These are phyloP conservation scores for Micractinium sp. DNA, from an alignment of 139 green algal species.

Conservation along the genomic window DNA sequence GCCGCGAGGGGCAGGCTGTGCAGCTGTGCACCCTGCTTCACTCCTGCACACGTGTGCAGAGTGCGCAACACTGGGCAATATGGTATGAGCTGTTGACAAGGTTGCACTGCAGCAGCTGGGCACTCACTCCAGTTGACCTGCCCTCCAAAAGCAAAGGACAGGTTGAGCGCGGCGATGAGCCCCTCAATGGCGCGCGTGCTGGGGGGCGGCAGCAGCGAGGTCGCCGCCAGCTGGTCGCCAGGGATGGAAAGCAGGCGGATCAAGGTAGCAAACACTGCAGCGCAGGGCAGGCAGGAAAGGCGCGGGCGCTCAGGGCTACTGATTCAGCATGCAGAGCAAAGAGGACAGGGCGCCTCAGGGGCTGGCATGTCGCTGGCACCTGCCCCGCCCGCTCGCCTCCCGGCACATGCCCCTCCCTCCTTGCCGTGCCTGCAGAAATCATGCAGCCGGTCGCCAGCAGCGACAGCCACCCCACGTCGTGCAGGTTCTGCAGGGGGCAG, in stretches of 20 bases:
- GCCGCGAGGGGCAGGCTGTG: neutral
- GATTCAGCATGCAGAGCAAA: neutral
- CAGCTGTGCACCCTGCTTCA: neutral
- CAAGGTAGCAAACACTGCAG: constrained; percentile 39
- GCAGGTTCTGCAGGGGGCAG: constrained; percentile 22
- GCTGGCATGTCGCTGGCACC: neutral
- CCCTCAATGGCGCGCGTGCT: constrained; percentile 22
- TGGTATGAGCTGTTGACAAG: neutral
- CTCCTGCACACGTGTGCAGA: too few species aligned
- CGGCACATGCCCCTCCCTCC: too few species aligned
- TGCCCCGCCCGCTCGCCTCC: neutral
- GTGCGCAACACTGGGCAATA: neutral
- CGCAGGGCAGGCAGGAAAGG: neutral
- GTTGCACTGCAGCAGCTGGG: neutral
- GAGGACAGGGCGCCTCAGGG: neutral
- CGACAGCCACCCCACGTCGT: constrained; percentile 45
- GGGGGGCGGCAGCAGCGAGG: neutral
- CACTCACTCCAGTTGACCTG: neutral
- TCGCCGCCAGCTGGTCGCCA: neutral
- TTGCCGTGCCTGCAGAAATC: neutral
- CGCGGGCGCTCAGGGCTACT: neutral
- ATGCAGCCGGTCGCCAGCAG: constrained; percentile 52
- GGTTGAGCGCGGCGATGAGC: constrained; percentile 50
- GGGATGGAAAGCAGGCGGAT: constrained; percentile 42
- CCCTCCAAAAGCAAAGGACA: constrained; percentile 54